Base-by-base conservation (phyloP, 495 filamentous ascomycete genomes). In the Filosporella fistucella region DNA sequence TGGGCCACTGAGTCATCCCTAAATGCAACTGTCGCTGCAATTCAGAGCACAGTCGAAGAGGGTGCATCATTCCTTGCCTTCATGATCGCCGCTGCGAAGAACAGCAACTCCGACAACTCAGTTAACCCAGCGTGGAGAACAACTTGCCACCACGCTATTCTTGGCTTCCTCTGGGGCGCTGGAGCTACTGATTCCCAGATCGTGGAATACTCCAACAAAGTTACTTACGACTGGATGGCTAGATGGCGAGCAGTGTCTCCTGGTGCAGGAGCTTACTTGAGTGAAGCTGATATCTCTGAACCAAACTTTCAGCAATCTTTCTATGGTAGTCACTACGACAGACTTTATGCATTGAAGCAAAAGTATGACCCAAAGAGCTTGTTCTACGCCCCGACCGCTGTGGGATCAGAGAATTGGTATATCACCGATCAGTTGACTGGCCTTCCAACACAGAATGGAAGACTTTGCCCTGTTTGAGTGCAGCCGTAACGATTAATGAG, bases 331-430 rank as follows among this genome's bases (percentile, higher is more conserved):
- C 36, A 47, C 12, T 47, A 47, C 21, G 20, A 18, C 1, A 5
- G 32, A 22, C 13, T 47, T 9, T 37, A 36, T 10, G 21, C 16
- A 5, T 10, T 47, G 1, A 47, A 47, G 20, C 24, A 47, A 22
- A 24, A 37, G n/a, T 37, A 47, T 26, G 44, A 47, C 17, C 44
- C 44, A 10, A 36, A 34, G 16, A 25, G 28, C 7, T 11, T 47
- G 30, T 47, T 47, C 32, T 37, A 22, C 63, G 81, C 71, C 21
- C 59, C 51, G 13, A 76, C 74, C 2, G 79, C 73, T 12, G 81
- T 85, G 1, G 80, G 81, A 1, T 77, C 75, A 42, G 82, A 84
- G 32, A 65, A 66, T 20, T 85, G 80, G 80, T n/a, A 23, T 17
- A 25, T 13, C 18, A 26, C 30, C 2, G 32, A 46, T 23, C 20